A percentile compares a stretch with the other conserved stretches of the same genome.
These are phyloP conservation scores for Boletus reticulatus DNA, from an alignment of 768 basidiomycete species.

Conservation along the genomic window DNA sequence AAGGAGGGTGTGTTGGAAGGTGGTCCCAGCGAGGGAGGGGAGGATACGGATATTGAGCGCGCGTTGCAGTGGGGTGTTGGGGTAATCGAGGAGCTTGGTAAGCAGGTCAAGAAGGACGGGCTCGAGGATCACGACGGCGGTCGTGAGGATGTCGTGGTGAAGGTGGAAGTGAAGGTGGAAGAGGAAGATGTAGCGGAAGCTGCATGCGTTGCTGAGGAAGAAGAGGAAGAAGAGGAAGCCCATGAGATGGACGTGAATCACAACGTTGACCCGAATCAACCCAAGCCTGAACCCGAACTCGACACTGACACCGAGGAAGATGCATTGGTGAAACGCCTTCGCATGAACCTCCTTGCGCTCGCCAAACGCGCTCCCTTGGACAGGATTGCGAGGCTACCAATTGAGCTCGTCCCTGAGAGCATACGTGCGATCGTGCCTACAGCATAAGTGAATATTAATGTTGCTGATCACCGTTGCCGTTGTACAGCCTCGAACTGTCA, in stretches of 20 bases:
- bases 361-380: slow-evolving; percentile 77
- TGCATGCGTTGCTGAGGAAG: not conserved
- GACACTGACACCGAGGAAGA: slow-evolving; percentile 39
- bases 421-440: slow-evolving; percentile 65
- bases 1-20: slow-evolving; percentile 29
- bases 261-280: not conserved
- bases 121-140: not conserved
- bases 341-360: slow-evolving; percentile 73
- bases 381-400: slow-evolving; percentile 60
- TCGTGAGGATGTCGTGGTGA: slow-evolving; percentile 4
- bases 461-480: not conserved
- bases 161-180: slow-evolving; percentile 7
- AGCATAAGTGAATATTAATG: not conserved
- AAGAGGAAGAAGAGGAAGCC: not conserved
- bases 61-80: slow-evolving; percentile 60
- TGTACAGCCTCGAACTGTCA: not conserved
- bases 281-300: not conserved
- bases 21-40: slow-evolving; percentile 11
- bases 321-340: slow-evolving; percentile 50
- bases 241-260: slow-evolving; percentile 22
- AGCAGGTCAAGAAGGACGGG: not conserved
- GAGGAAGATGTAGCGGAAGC: not conserved
- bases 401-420: slow-evolving; percentile 63
- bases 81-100: slow-evolving; percentile 43
- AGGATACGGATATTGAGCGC: slow-evolving; percentile 27